Evolutionary conservation across 2,329 filamentous ascomycete genomes (phyloP).

Genomic region (Epichloe baconii): DNA sequence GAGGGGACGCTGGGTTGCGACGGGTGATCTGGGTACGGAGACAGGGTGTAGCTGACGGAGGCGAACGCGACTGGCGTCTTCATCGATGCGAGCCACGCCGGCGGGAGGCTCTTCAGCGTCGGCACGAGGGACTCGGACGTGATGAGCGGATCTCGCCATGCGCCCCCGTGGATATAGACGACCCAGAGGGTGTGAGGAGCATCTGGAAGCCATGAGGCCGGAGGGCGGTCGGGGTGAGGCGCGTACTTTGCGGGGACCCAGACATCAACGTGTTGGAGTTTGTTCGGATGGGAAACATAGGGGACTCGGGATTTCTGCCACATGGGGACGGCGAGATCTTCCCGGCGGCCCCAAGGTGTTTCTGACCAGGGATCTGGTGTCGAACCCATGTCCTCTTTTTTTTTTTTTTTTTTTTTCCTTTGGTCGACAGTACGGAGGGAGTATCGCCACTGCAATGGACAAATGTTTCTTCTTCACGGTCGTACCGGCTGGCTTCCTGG

Average conservation of each 20-base stretch:
- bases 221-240: neutral
- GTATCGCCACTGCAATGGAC: too few relatives aligned
- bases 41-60: conserved; percentile 6
- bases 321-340: conserved; percentile 5
- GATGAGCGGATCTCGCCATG: conserved; percentile 14
- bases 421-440: too few relatives aligned
- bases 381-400: neutral
- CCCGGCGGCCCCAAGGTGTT: neutral
- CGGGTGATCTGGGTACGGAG: conserved; percentile 4
- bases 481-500: too few relatives aligned
- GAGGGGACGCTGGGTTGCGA: conserved; percentile 2
- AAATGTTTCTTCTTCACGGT: too few relatives aligned
- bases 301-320: conserved; percentile 6
- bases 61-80: conserved; percentile 5
- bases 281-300: conserved; percentile 1
- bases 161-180: conserved; percentile 15
- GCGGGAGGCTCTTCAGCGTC: conserved; percentile 1
- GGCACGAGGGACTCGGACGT: conserved; percentile 7
- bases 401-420: too few relatives aligned
- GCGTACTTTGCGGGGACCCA: conserved; percentile 3
- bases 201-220: conserved; percentile 4
- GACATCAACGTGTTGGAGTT: conserved; percentile 5
- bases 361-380: conserved; percentile 2
- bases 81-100: neutral
- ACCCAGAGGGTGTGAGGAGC: conserved; percentile 7